These are phyloP conservation scores for Trichosanthes cucumerina DNA, from an alignment of 306 rosid genomes.

Conservation along the genomic window DNA sequence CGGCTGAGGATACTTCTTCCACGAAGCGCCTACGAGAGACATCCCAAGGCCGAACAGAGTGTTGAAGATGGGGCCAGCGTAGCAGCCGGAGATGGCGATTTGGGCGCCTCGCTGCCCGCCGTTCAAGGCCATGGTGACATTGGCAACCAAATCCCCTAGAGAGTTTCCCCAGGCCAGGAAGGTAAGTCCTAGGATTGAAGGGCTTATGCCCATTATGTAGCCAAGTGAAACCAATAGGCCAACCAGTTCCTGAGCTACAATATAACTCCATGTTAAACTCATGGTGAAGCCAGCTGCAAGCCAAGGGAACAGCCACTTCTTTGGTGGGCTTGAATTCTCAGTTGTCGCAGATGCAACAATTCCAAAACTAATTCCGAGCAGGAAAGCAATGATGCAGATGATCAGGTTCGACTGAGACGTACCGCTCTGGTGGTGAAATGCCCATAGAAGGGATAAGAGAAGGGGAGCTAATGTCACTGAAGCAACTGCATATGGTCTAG, in stretches of 20 bases:
- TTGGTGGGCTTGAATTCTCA: conserved; percentile 44
- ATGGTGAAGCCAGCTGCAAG: conserved; percentile 54
- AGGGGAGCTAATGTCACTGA: conserved; percentile 66
- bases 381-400: conserved; percentile 18
- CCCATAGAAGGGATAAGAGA: conserved; percentile 32
- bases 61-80: conserved; percentile 74
- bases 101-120: conserved; percentile 73
- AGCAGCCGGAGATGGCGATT: conserved; percentile 70
- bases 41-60: conserved; percentile 62
- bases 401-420: conserved; percentile 17
- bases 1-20: conserved; percentile 36
- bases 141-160: conserved; percentile 62
- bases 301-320: conserved; percentile 48
- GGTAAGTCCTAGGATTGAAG: conserved; percentile 71
- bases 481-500: conserved; percentile 51
- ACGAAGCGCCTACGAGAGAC: conserved; percentile 39
- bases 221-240: conserved; percentile 55
- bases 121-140: conserved; percentile 53
- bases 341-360: conserved; percentile 44
- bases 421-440: conserved; percentile 24
- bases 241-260: conserved; percentile 59
- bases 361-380: conserved; percentile 44
- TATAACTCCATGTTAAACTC: conserved; percentile 78
- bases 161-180: conserved; percentile 96
- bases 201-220: conserved; percentile 54